These are phyloP conservation scores for Onygenales sp. DNA, from an alignment of 2,329 filamentous ascomycete genomes.

Conservation along the genomic window DNA sequence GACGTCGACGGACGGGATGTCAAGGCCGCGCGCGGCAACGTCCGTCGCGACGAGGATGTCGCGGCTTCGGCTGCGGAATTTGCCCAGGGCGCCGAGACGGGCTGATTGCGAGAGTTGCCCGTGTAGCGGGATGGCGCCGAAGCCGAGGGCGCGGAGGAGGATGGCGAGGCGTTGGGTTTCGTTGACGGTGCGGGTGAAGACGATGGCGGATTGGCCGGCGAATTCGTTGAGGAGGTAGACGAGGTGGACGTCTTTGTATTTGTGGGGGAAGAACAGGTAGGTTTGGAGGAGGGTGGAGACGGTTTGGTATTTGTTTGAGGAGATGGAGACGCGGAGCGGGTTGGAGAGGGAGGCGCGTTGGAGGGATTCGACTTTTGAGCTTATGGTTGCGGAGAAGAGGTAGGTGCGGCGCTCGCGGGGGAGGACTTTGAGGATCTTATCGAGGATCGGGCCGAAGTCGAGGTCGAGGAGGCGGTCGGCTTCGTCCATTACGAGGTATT, in stretches of 20 bases:
- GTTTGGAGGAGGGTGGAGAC: slow-evolving; percentile 80
- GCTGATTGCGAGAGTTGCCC: slow-evolving; percentile 83
- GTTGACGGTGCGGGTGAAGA: slow-evolving; percentile 87
- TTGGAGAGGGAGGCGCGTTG: slow-evolving; percentile 83
- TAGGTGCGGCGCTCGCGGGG: slow-evolving; percentile 69
- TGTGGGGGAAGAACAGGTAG: slow-evolving; percentile 77
- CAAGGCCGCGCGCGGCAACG: slow-evolving; percentile 79
- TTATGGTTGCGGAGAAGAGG: slow-evolving; percentile 92
- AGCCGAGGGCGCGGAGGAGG: slow-evolving; percentile 72
- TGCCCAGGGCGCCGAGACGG: slow-evolving; percentile 77
- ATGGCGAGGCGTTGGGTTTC: slow-evolving; percentile 82
- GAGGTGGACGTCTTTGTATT: slow-evolving; percentile 82
- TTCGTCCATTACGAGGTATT: slow-evolving; percentile 91
- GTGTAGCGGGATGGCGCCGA: slow-evolving; percentile 85
- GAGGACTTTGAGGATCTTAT: slow-evolving; percentile 86
- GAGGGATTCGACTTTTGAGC: slow-evolving; percentile 81
- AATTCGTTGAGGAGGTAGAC: slow-evolving; percentile 80
- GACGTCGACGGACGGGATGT: slow-evolving; percentile 79
- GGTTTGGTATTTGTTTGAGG: slow-evolving; percentile 76
- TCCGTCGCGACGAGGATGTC: slow-evolving; percentile 88
- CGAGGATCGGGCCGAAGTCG: slow-evolving; percentile 84
- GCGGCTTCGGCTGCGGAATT: slow-evolving; percentile 72
- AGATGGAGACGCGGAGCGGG: slow-evolving; percentile 74
- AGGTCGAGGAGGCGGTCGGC: slow-evolving; percentile 86
- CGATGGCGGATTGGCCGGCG: slow-evolving; percentile 73